A percentile compares a stretch with the other conserved stretches of the same genome.
Evolutionary conservation across 495 filamentous ascomycete species (phyloP).

Genomic region (Podospora comata): DNA sequence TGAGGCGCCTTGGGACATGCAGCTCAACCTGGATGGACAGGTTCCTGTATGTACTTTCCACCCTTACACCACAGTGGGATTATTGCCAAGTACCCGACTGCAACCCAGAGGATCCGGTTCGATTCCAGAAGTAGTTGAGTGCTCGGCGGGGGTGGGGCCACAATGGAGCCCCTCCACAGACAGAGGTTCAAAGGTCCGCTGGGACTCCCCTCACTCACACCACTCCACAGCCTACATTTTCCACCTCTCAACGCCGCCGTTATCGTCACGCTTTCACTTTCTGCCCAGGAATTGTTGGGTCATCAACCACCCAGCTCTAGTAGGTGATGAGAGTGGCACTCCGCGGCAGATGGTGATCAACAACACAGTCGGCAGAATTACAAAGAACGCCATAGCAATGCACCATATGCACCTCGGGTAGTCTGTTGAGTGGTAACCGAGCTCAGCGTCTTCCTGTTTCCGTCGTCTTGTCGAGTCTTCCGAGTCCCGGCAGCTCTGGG

Average conservation of each 20-base stretch:
- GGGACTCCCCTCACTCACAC: not conserved
- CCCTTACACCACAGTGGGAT: not conserved
- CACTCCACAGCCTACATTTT: not conserved
- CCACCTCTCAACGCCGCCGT: not conserved
- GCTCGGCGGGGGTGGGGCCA: conserved; percentile 17
- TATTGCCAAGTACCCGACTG: conserved; percentile 24
- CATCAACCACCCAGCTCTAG: not conserved
- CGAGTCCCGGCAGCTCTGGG: not conserved
- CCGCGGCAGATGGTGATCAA: too few species aligned
- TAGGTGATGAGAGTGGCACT: too few species aligned
- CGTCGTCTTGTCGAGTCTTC: not conserved
- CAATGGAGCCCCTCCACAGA: conserved; percentile 12
- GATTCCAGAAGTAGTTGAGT: conserved; percentile 27
- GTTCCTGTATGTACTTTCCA: conserved; percentile 22
- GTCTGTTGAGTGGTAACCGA: not conserved
- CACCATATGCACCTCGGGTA: not conserved
- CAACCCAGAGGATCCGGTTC: conserved; percentile 22
- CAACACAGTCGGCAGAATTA: not conserved
- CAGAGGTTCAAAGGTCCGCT: not conserved
- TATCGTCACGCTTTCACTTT: not conserved
- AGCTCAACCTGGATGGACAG: conserved; percentile 16
- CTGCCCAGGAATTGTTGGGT: not conserved
- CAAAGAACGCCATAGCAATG: not conserved
- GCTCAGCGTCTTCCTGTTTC: not conserved
- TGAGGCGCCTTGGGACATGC: conserved; percentile 18